These are phyloP conservation scores for Diospyros lotus DNA, from an alignment of 148 eudicot species.

Conservation along the genomic window DNA sequence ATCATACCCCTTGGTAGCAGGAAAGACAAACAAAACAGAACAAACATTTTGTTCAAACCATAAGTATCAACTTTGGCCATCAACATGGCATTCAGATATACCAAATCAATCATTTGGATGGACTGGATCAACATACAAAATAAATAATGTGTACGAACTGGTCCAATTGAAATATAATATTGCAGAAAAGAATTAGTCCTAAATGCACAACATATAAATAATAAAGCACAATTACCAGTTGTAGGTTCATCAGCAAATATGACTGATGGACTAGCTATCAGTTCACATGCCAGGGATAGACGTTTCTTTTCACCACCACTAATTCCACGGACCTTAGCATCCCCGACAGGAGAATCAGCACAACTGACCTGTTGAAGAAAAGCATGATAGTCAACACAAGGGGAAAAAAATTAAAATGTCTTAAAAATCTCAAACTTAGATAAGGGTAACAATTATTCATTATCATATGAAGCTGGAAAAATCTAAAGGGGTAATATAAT, in stretches of 20 bases:
- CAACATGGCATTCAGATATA: background rate
- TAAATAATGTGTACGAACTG: background rate
- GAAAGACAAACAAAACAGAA: no score
- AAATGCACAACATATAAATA: background rate
- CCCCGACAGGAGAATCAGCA: conserved; percentile 95
- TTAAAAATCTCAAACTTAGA: background rate
- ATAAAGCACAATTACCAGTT: conserved; percentile 53
- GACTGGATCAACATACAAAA: background rate
- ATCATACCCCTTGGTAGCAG: no score
- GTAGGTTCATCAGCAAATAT: conserved; percentile 99
- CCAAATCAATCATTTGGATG: background rate
- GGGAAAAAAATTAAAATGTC: background rate
- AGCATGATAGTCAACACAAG: conserved; percentile 13
- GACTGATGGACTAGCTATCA: conserved; percentile 96
- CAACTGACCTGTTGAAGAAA: conserved; percentile 68
- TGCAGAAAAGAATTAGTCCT: conserved; percentile 4
- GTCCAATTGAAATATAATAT: background rate
- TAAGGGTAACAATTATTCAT: background rate
- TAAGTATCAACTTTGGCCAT: background rate
- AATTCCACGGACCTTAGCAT: conserved; percentile 97
- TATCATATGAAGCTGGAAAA: background rate
- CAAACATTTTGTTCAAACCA: no score
- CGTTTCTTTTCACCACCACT: conserved; percentile 99
- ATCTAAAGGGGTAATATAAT: background rate
- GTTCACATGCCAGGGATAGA: conserved; percentile 86